A percentile compares a stretch with the other conserved stretches of the same genome.
phyloP scores from a whole-genome alignment of 805 yeast genomes.

The Ogataea neopini region DNA sequence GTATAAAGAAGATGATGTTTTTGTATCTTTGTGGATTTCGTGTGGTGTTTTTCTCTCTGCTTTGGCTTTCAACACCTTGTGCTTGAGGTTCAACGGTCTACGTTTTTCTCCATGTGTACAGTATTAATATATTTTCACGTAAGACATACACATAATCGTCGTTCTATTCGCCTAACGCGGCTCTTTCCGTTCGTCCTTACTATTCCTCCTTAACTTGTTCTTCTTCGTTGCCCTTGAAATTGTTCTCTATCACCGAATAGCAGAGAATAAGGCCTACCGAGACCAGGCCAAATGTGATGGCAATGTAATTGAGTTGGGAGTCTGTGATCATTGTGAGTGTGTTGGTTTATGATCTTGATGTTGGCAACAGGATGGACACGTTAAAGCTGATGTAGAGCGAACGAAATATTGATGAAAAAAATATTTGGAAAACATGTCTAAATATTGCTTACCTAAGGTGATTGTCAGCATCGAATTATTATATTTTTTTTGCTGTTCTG shows the following conservation, averaged over 20 bases:
- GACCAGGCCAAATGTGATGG: constrained; percentile 69
- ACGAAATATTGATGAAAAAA: background rate
- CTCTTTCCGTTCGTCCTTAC: background rate
- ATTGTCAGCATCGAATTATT: background rate
- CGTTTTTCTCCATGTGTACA: constrained; percentile 6
- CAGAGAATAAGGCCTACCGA: constrained; percentile 70
- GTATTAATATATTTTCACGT: constrained; percentile 6
- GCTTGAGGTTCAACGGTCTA: constrained; percentile 1
- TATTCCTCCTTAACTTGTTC: background rate
- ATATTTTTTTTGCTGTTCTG: background rate
- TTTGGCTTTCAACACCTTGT: constrained; percentile 1
- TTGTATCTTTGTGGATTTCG: background rate
- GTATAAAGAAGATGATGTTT: background rate
- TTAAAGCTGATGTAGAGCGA: background rate
- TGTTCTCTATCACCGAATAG: constrained; percentile 51
- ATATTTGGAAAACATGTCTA: background rate
- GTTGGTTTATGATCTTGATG: too few relatives aligned
- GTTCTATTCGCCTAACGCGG: background rate
- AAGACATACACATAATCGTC: background rate
- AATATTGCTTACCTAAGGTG: background rate
- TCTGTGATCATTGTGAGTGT: constrained; percentile 70
- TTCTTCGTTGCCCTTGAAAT: constrained; percentile 20
- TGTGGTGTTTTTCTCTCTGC: constrained; percentile 3
- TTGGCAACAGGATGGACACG: too few relatives aligned
- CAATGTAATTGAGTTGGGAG: constrained; percentile 71